These are phyloP conservation scores for Ceratocystis harringtonii DNA, from an alignment of 2,329 filamentous ascomycete species.

Conservation along the genomic window DNA sequence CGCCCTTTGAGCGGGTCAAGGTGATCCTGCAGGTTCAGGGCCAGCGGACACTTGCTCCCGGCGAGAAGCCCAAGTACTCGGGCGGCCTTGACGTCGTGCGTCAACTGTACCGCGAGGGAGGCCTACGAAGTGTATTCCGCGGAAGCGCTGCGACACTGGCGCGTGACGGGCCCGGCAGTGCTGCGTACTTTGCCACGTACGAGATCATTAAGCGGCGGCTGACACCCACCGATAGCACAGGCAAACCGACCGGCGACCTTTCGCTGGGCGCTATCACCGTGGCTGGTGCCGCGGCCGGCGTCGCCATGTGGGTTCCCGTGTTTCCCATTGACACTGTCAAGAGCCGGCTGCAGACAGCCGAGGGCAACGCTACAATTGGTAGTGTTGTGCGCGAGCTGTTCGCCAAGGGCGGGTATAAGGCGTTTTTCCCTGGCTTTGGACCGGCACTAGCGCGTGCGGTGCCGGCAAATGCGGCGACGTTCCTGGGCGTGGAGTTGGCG, in stretches of 20 bases:
- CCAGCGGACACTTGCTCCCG: constrained; percentile 73
- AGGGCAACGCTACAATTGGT: constrained; percentile 66
- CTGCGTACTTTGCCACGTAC: constrained; percentile 94
- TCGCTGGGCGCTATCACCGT: constrained; percentile 69
- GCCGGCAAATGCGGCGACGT: constrained; percentile 91
- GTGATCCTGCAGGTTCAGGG: constrained; percentile 96
- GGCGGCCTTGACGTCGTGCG: constrained; percentile 81
- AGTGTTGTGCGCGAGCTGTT: constrained; percentile 75
- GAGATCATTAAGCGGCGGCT: constrained; percentile 83
- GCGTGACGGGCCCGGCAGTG: constrained; percentile 80
- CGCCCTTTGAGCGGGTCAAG: constrained; percentile 96
- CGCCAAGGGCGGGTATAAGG: constrained; percentile 63
- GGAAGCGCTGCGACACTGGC: constrained; percentile 83
- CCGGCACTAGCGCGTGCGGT: constrained; percentile 86
- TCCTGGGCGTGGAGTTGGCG: constrained; percentile 70
- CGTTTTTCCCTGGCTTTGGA: constrained; percentile 94
- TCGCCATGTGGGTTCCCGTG: constrained; percentile 98
- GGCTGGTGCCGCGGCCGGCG: constrained; percentile 77
- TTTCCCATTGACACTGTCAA: constrained; percentile 98
- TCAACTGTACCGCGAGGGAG: constrained; percentile 84
- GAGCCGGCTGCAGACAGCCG: constrained; percentile 78
- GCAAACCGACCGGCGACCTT: constrained; percentile 59
- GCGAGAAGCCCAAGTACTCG: constrained; percentile 82
- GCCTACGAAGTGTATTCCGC: constrained; percentile 80
- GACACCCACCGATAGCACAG: constrained; percentile 67